Base-by-base conservation (phyloP, 2,329 filamentous ascomycete species). In the Fusarium clavum region DNA sequence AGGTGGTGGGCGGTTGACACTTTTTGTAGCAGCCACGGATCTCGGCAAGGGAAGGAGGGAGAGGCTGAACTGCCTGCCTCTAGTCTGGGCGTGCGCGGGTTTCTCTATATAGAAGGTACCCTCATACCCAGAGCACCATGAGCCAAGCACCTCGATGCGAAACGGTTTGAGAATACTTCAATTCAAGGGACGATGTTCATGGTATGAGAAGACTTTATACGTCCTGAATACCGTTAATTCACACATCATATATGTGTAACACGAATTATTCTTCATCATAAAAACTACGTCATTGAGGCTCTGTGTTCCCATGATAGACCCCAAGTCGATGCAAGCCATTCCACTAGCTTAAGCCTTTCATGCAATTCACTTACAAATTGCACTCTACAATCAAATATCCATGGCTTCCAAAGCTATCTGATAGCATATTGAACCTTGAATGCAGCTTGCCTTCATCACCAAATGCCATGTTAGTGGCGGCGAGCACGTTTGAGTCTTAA, bases 261-360 rank as follows among this genome's bases (percentile, higher is more conserved):
- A 10, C 2, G 6, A 40, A 18, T 25, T 18, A 8, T 16, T 24
- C 9, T 18, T 18, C 51, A 71, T 71, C 67, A 71, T 70, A 64
- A 69, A 45, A 27, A 14, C 64, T 71, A 71, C 68, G 68, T 71
- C 68, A 71, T 69, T 71, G 68, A 71, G 68, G 68, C 45, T 46
- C 46, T 27, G 48, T 69, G 68, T 45, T 47, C 40, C 41, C 60
- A 71, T 71, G 64, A 71, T 61, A 25, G 47, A 34, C n/a, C 13
- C 18, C n/a, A 20, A 47, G 20, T 57, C 40, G 45, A 47, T 43
- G 47, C 53, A 61, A 54, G 45, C 40, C 29, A 57, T 49, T 40
- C 16, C 25, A 18, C 47, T 58, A 69, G 57, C 11, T 11, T 16
- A 11, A 38, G 29, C 38, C 16, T 40, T 64, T 45, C 16, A 6